phyloP scores from a whole-genome alignment of 306 rosid genomes.

The Sechiopsis laciniata region DNA sequence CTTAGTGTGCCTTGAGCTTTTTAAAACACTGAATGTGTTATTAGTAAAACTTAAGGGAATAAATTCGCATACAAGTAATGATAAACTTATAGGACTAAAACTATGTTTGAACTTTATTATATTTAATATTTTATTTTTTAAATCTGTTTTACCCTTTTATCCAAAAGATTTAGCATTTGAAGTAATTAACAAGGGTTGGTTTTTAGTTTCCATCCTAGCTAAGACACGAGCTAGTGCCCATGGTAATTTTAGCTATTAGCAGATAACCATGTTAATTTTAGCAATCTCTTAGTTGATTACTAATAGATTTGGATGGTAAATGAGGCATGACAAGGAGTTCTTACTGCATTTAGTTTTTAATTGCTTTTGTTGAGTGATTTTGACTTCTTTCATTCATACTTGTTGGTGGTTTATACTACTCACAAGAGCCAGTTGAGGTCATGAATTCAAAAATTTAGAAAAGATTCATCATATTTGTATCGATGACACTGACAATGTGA shows the following conservation, averaged over 20 bases:
- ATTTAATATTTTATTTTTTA: not conserved
- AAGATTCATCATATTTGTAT: not conserved
- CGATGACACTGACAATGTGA: not conserved
- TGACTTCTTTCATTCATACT: not conserved
- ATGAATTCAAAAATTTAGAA: too few relatives aligned
- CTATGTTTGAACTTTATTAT: slow-evolving; percentile 3
- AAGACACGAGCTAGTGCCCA: not conserved
- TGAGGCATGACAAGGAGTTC: not conserved
- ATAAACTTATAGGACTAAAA: not conserved
- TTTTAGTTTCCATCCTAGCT: not conserved
- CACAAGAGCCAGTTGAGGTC: too few relatives aligned
- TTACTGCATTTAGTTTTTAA: slow-evolving; percentile 1
- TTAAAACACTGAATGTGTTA: too few relatives aligned
- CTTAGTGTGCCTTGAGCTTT: too few relatives aligned
- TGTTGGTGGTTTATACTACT: not conserved
- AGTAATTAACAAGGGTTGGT: not conserved
- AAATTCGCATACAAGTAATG: not conserved
- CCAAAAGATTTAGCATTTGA: not conserved
- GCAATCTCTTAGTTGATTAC: slow-evolving; percentile 10
- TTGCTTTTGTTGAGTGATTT: slow-evolving; percentile 9
- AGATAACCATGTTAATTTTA: not conserved
- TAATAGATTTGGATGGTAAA: not conserved
- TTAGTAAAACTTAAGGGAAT: not conserved
- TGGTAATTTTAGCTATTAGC: not conserved
- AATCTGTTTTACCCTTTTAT: not conserved